Conservation (phyloP, 192 early-diverging fungal genomes). For the Lobulomyces angularis region DNA sequence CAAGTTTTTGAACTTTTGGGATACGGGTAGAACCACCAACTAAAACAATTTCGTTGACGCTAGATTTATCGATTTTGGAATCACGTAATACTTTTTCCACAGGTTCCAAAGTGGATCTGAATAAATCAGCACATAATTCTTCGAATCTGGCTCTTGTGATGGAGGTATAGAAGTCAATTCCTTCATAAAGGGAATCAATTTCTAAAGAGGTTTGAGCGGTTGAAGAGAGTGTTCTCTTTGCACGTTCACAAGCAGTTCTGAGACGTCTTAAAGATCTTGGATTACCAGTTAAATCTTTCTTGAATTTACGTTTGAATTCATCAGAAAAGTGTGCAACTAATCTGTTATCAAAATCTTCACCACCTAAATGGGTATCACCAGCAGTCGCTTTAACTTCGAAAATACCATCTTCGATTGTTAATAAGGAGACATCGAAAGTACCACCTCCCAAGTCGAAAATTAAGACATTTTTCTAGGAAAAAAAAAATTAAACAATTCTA, state of each 20-base stretch:
- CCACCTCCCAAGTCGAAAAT: slow-evolving; percentile 97
- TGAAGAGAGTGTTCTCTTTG: slow-evolving; percentile 92
- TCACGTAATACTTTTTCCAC: slow-evolving; percentile 95
- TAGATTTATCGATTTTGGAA: slow-evolving; percentile 86
- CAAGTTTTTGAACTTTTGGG: slow-evolving; percentile 97
- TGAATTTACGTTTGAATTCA: slow-evolving; percentile 98
- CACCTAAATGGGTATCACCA: slow-evolving; percentile 97
- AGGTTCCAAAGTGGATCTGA: slow-evolving; percentile 87
- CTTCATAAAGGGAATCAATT: slow-evolving; percentile 94
- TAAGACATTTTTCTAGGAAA: slow-evolving; percentile 73
- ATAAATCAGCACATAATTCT: slow-evolving; percentile 94
- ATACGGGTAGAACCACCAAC: slow-evolving; percentile 99
- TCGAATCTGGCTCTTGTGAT: slow-evolving; percentile 98
- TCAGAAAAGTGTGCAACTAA: slow-evolving; percentile 87
- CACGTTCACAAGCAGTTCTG: slow-evolving; percentile 92
- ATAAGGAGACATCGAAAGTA: slow-evolving; percentile 95
- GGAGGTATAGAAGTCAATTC: slow-evolving; percentile 95
- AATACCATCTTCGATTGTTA: slow-evolving; percentile 94
- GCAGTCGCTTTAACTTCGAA: slow-evolving; percentile 98
- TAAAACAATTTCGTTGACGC: slow-evolving; percentile 87
- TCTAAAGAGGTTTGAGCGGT: slow-evolving; percentile 88
- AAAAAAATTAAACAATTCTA: slow-evolving; percentile 70
- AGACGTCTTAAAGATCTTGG: slow-evolving; percentile 91
- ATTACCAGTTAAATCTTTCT: slow-evolving; percentile 85
- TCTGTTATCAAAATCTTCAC: slow-evolving; percentile 99